Base-by-base conservation (phyloP, 2,329 filamentous ascomycete genomes). In the Penicillium expansum region DNA sequence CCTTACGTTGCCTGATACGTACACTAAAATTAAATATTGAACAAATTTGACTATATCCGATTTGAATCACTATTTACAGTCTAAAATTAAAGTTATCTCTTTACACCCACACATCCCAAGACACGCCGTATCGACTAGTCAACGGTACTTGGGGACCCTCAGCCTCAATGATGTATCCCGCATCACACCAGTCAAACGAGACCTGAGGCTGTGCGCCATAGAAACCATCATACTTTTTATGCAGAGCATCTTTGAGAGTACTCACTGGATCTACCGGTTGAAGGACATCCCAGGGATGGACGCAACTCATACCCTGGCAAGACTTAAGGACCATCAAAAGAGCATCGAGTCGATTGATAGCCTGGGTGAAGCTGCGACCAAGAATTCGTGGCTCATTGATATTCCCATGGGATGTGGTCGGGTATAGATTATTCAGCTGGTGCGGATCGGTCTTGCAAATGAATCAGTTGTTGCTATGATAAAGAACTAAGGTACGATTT, bases 291-390 rank as follows among this genome's bases (percentile, higher is more conserved):
- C 74, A 77, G 2, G 75, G 75, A 43, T 71, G 59, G 33, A 70
- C 67, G 50, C 75, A 77, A 4, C 66, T 68, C 4, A 39, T 35
- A 8, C 67, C 72, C 48, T 74, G 67, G 63, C 75, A 77, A 4
- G 74, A 74, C 47, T 77, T 76, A 5, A 76, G 62, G 1, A 76
- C 71, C 33, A 77, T 56, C 1, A 76, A 60, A 1, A 76, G 62
- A 6, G 73, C 66, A 54, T 77, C 73, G 0, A 76, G 66, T 2
- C 74, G 66, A 18, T 44, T 48, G 14, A 69, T 57, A 4, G 66
- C 59, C 5, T 67, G 61, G 1, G 59, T 41, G 0, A 71, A 29
- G 39, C 57, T 56, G 7, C 61, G 57, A 11, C 66, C 60, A 9
- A 74, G 56, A 20, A 70, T 61, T 14, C 39, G 41, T 3, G 53